Base-by-base conservation (phyloP, 2,329 filamentous ascomycete species). In the Gnomoniopsis sp. region DNA sequence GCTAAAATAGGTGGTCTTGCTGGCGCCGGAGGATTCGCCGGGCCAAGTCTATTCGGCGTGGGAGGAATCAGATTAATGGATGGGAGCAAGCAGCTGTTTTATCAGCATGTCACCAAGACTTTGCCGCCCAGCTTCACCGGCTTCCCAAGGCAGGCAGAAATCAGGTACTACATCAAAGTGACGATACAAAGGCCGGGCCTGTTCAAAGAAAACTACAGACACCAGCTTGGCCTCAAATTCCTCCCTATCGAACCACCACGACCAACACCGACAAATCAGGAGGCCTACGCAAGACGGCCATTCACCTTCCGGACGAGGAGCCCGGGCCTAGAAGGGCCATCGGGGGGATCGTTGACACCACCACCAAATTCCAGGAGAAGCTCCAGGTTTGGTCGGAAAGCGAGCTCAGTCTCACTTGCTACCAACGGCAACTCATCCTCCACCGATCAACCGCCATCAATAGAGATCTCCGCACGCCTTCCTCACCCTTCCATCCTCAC, bases 131-230 rank as follows among this genome's bases (percentile, higher is more conserved):
- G 92, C 4, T 77, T 98, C 55, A 90, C 84, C n/a, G 91, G 91
- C 3, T 93, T 95, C 65, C 90, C 91, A 0, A 88, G 88, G 34
- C 86, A 93, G 72, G 93, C 93, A 22, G 92, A 96, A 73, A 93
- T 98, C 61, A 84, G 88, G 65, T 99, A 99, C 74, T 99, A 90
- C 70, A 82, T 98, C 70, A 99, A 99, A 72, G 91, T 89, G n/a
- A 98, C 95, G 0, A 87, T 98, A 6, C 90, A 92, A 68, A 82
- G 92, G n/a, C 91, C 92, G 0, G 88, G 89, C 15, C 81, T 97
- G 60, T 91, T 96, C 74, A 93, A 93, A 70, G 92, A 96, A 74
- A 97, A 97, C 68, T 89, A 91, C 72, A 81, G 93, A 21, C 79
- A 80, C 63, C 77, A 83, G 62, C 69, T 81, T 38, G 85, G 87